phyloP scores from a whole-genome alignment of 2,329 filamentous ascomycete genomes.

The Colletotrichum sp. region DNA sequence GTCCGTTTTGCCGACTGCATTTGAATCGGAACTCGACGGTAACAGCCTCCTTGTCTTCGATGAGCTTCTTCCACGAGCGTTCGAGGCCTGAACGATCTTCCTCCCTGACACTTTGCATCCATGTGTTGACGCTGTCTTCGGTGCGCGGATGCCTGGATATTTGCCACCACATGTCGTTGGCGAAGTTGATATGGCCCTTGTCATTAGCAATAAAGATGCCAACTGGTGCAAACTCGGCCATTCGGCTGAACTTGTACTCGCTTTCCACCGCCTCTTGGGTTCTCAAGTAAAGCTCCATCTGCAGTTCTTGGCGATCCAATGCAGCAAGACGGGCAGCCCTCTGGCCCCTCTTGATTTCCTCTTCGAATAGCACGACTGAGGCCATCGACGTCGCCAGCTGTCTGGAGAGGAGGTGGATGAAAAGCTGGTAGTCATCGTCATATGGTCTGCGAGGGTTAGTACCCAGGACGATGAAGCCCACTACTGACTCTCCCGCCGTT shows the following conservation, averaged over 20 bases:
- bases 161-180: constrained; percentile 80
- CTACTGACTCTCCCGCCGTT: constrained; percentile 69
- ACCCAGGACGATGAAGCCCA: constrained; percentile 81
- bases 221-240: constrained; percentile 84
- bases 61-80: constrained; percentile 65
- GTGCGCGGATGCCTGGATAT: constrained; percentile 71
- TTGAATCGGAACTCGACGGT: constrained; percentile 81
- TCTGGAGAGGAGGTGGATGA: constrained; percentile 75
- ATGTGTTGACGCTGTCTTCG: constrained; percentile 63
- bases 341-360: constrained; percentile 79
- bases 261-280: constrained; percentile 68
- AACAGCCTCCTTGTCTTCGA: constrained; percentile 66
- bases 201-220: constrained; percentile 86
- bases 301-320: constrained; percentile 77
- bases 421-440: constrained; percentile 81
- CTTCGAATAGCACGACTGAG: constrained; percentile 82
- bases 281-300: constrained; percentile 72
- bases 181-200: constrained; percentile 74
- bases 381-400: constrained; percentile 82
- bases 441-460: constrained; percentile 80
- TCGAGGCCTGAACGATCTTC: constrained; percentile 68
- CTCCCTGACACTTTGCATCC: constrained; percentile 75
- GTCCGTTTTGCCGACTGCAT: constrained; percentile 65
- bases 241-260: constrained; percentile 81
- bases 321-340: constrained; percentile 76